Conservation (phyloP, 2,329 filamentous ascomycete species). For the Arthrocladium fulminans region DNA sequence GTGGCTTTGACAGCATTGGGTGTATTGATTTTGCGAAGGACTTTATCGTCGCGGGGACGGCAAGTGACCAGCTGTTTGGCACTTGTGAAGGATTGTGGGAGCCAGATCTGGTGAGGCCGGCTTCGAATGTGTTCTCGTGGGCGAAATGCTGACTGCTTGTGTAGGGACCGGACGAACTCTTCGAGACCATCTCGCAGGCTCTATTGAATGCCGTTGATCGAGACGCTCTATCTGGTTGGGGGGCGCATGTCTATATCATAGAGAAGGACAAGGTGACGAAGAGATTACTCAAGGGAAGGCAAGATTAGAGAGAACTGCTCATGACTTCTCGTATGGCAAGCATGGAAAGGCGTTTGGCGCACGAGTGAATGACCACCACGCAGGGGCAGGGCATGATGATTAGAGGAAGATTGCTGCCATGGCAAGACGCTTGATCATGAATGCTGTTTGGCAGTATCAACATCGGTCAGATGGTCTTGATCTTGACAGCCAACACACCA, state of each 20-base stretch:
- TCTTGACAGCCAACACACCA: constrained; percentile 27
- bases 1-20: constrained; percentile 96
- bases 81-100: constrained; percentile 98
- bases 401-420: background rate
- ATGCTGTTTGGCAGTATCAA: background rate
- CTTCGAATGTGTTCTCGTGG: background rate
- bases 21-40: constrained; percentile 99
- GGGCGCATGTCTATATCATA: constrained; percentile 97
- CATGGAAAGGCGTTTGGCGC: constrained; percentile 7
- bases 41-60: constrained; percentile 95
- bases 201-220: constrained; percentile 92
- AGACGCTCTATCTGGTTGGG: constrained; percentile 95
- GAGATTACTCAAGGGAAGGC: constrained; percentile 93
- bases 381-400: background rate
- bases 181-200: constrained; percentile 95
- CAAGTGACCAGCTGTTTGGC: constrained; percentile 94
- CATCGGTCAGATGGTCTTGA: constrained; percentile 8
- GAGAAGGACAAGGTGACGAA: constrained; percentile 99
- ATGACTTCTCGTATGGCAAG: background rate
- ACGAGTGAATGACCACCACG: background rate
- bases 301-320: constrained; percentile 55
- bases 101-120: constrained; percentile 70
- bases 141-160: constrained; percentile 7
- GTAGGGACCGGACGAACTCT: constrained; percentile 83
- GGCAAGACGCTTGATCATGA: background rate